Percentiles rank a stretch among this genome's conserved stretches.
Evolutionary conservation across 1,139 yeast species (phyloP).

Genomic region (Candida gigantensis): DNA sequence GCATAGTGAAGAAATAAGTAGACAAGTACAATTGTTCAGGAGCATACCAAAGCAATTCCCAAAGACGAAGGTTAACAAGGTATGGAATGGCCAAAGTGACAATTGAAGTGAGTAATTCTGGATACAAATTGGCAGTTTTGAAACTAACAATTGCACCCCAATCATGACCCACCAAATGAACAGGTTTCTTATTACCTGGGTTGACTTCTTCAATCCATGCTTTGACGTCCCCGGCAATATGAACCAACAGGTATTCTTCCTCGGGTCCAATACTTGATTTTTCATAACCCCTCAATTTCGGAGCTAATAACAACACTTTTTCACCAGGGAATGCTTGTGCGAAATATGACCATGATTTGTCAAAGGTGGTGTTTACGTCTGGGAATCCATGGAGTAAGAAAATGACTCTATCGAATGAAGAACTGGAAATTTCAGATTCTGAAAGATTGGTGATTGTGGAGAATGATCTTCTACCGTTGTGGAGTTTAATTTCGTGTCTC

Average conservation of each 20-base stretch:
- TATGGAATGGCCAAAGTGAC: constrained; percentile 46
- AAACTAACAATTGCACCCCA: constrained; percentile 48
- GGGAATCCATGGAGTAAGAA: constrained; percentile 47
- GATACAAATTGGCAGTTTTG: constrained; percentile 38
- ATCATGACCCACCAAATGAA: constrained; percentile 47
- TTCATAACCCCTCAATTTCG: constrained; percentile 47
- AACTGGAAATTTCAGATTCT: constrained; percentile 19
- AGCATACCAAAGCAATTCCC: constrained; percentile 30
- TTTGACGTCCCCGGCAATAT: constrained; percentile 38
- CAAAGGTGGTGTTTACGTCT: constrained; percentile 36
- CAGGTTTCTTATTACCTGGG: constrained; percentile 25
- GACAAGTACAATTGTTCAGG: constrained; percentile 41
- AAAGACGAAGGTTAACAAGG: constrained; percentile 26
- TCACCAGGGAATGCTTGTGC: constrained; percentile 20
- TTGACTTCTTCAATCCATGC: constrained; percentile 33
- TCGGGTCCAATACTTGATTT: constrained; percentile 31
- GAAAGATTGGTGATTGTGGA: constrained; percentile 27
- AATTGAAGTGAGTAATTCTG: constrained; percentile 37
- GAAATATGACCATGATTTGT: constrained; percentile 27
- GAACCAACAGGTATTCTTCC: constrained; percentile 27
- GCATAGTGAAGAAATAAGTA: constrained; percentile 47
- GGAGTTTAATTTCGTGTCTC: constrained; percentile 20
- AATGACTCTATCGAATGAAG: constrained; percentile 27
- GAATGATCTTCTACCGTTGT: constrained; percentile 25
- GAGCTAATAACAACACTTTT: constrained; percentile 33